Percentiles rank a stretch among this genome's conserved stretches.
phyloP scores from a whole-genome alignment of 345 rosid species.

The Odontarrhena argentea region DNA sequence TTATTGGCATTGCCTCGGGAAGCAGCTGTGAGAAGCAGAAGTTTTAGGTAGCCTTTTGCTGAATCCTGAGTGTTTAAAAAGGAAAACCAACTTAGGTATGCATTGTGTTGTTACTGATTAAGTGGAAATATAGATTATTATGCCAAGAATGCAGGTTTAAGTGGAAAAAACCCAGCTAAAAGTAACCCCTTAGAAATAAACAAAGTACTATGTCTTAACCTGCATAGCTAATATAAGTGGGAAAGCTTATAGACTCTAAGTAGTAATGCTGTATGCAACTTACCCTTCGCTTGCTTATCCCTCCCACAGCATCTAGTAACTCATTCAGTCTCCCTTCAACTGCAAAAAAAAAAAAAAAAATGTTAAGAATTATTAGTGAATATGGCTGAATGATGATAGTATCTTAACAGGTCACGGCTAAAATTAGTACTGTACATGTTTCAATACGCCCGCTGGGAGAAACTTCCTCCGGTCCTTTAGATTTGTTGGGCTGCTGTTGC shows the following conservation, averaged over 20 bases:
- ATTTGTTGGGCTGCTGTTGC: slow-evolving; percentile 54
- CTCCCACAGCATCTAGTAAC: slow-evolving; percentile 89
- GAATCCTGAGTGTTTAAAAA: slow-evolving; percentile 69
- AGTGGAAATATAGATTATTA: slow-evolving; percentile 3
- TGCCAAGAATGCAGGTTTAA: slow-evolving; percentile 15
- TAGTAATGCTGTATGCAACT: slow-evolving; percentile 39
- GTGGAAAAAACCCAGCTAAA: slow-evolving; percentile 27
- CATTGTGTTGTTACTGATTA: slow-evolving; percentile 1
- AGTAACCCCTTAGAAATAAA: neutral
- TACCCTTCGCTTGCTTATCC: slow-evolving; percentile 89
- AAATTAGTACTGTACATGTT: slow-evolving; percentile 57
- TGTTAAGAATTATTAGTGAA: slow-evolving; percentile 15
- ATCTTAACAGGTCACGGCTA: slow-evolving; percentile 3
- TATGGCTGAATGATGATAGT: neutral
- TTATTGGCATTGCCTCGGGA: slow-evolving; percentile 80
- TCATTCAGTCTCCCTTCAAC: slow-evolving; percentile 97
- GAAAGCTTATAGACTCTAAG: neutral
- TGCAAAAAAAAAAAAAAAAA: slow-evolving; percentile 38
- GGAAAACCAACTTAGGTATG: slow-evolving; percentile 30
- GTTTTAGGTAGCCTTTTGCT: slow-evolving; percentile 89
- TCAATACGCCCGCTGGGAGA: slow-evolving; percentile 73
- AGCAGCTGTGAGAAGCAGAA: slow-evolving; percentile 93
- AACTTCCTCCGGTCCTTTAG: slow-evolving; percentile 62
- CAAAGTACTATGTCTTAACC: slow-evolving; percentile 19
- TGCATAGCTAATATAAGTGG: slow-evolving; percentile 13